These are phyloP conservation scores for Auricularia sp. DNA, from an alignment of 768 basidiomycete genomes.

Conservation along the genomic window DNA sequence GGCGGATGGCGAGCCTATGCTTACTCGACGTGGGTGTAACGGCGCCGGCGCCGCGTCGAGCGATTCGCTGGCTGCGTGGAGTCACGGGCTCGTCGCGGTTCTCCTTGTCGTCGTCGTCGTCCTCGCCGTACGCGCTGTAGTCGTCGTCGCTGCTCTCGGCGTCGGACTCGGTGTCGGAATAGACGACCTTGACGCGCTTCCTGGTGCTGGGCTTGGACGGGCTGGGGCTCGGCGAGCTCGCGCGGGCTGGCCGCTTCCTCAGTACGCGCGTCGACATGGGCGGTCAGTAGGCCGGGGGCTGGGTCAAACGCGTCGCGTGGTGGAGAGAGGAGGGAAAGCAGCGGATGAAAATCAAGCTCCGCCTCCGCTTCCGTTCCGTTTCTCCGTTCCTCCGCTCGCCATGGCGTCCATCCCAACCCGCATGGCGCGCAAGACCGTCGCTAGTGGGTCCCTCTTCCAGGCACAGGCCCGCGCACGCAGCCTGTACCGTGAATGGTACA, in stretches of 20 bases:
- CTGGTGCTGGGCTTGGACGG: not conserved
- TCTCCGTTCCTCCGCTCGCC: not conserved
- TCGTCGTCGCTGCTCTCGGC: not conserved
- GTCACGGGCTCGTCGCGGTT: not conserved
- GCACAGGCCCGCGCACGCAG: constrained; percentile 60
- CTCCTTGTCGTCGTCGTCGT: not conserved
- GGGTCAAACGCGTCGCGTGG: not conserved
- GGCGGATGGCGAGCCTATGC: not conserved
- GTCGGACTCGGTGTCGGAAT: not conserved
- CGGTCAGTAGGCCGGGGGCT: not conserved
- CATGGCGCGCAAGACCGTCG: constrained; percentile 58
- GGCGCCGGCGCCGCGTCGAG: not conserved
- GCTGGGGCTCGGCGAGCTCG: not conserved
- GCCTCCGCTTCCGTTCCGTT: not conserved
- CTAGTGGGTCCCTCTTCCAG: constrained; percentile 47
- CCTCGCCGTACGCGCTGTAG: not conserved
- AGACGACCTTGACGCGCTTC: not conserved
- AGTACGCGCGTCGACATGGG: not conserved
- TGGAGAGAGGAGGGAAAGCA: not conserved
- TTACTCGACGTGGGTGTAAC: not conserved
- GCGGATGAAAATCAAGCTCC: not conserved
- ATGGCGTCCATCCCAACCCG: constrained; percentile 88
- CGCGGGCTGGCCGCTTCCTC: not conserved
- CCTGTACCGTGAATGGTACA: constrained; percentile 90
- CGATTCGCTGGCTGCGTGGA: not conserved